phyloP scores from a whole-genome alignment of 2,329 filamentous ascomycete species.

The Cordyceps cicadae region DNA sequence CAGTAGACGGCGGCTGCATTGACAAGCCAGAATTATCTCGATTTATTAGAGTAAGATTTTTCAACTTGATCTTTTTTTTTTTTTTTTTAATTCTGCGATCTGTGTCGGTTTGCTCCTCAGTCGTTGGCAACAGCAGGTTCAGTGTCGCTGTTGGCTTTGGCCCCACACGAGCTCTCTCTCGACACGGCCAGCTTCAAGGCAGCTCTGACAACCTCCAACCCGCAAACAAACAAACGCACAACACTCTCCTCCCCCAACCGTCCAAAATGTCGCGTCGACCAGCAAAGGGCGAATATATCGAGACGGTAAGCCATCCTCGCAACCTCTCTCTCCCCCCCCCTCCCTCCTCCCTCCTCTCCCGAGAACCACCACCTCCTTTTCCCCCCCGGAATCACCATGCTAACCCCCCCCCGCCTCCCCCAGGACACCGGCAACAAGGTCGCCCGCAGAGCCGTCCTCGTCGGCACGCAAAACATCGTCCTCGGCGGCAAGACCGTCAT shows the following conservation, averaged over 20 bases:
- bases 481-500: constrained; percentile 94
- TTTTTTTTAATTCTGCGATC: too few relatives aligned
- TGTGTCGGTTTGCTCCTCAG: too few relatives aligned
- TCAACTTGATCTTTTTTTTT: too few relatives aligned
- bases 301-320: constrained; percentile 58
- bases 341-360: background rate
- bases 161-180: too few relatives aligned
- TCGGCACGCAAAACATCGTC: constrained; percentile 96
- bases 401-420: constrained; percentile 2
- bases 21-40: too few relatives aligned
- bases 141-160: too few relatives aligned
- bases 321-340: background rate
- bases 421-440: constrained; percentile 99
- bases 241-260: background rate
- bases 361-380: background rate
- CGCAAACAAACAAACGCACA: constrained; percentile 12
- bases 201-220: background rate
- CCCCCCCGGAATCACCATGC: background rate
- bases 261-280: constrained; percentile 64
- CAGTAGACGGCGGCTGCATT: too few relatives aligned
- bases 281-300: constrained; percentile 88
- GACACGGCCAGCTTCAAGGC: too few relatives aligned
- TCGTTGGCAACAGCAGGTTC: too few relatives aligned
- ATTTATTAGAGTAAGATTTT: too few relatives aligned
- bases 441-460: constrained; percentile 80